phyloP scores from a whole-genome alignment of 495 filamentous ascomycete species.

The Trichoderma virens region DNA sequence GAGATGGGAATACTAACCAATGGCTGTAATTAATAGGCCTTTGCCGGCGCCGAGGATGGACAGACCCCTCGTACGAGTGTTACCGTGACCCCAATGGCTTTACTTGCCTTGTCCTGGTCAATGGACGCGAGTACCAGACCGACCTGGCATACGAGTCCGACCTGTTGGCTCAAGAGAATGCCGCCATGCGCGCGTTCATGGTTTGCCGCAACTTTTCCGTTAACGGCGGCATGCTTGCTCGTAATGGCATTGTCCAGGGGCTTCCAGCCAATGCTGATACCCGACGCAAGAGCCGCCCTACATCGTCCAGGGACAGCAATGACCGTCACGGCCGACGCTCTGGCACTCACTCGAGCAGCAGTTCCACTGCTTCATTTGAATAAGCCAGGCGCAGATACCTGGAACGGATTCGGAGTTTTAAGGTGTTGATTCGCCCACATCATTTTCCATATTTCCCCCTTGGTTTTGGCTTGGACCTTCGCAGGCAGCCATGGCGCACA shows the following conservation, averaged over 20 bases:
- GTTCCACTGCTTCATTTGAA: conserved; percentile 48
- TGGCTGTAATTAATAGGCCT: conserved; percentile 58
- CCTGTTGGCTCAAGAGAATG: conserved; percentile 81
- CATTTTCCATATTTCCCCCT: background rate
- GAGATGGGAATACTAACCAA: conserved; percentile 28
- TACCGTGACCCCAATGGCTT: conserved; percentile 66
- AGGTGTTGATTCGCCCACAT: background rate
- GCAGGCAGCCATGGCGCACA: conserved; percentile 13
- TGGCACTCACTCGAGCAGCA: conserved; percentile 47
- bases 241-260: conserved; percentile 78
- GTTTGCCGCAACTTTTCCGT: conserved; percentile 98
- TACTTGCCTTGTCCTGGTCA: conserved; percentile 88
- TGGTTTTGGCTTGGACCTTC: conserved; percentile 6
- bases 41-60: conserved; percentile 93
- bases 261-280: conserved; percentile 56
- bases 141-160: conserved; percentile 77
- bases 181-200: conserved; percentile 94
- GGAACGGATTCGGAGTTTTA: background rate
- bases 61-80: conserved; percentile 82
- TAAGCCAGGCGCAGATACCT: conserved; percentile 11
- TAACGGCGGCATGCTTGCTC: conserved; percentile 88
- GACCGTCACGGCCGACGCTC: conserved; percentile 31
- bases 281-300: conserved; percentile 37
- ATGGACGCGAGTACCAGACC: conserved; percentile 93
- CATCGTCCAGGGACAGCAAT: conserved; percentile 34